Evolutionary conservation across 192 early-diverging fungal species (phyloP), one percentile per base, ranked within the genome.

Genomic region (Phycomyces blakesleeanus): DNA sequence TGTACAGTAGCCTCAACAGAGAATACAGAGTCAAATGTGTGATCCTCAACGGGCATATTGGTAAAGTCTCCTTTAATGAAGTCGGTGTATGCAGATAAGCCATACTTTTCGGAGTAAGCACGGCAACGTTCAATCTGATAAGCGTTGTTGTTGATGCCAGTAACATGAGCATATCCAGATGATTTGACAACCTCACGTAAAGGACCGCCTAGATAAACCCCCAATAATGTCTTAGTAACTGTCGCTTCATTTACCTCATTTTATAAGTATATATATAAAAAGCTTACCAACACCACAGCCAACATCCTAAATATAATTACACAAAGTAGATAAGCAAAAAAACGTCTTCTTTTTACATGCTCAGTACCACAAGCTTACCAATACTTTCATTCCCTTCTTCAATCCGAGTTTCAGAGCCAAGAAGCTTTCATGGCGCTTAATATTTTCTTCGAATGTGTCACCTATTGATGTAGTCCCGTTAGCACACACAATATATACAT

Each of bases 111-210:
- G 27, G 90, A 86, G 38, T 93, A 91, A 47, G 83, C 81, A 49
- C 80, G 72, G 64, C 85, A 90, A 14, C 91, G 83, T 67, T 92
- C 83, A 57, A 95, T 89, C 76, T 96, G 94, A 70, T 95, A 95
- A 38, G 83, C 81, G 81, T 96, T 96, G 86, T 95, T 96, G 76
- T 96, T 96, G 49, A 96, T 73, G 11, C 94, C 94, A 51, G 87
- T 89, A 62, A 96, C 82, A 66, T 86, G 85, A 52, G 92, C 89
- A 44, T 71, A 68, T 14, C 68, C 61, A 29, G 87, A 83, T 68
- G 91, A 85, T 63, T 88, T 81, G 21, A 89, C 83, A 67, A 93
- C 89, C 68, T 96, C 92, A 27, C 94, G 86, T 15, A 92, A 79
- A 1, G 94, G 94, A 10, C 94, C 94, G 58, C 82, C 64, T 66